A percentile compares a stretch with the other conserved stretches of the same genome.
These are phyloP conservation scores for Tubosaeta sp. DNA, from an alignment of 768 basidiomycete genomes.

Conservation along the genomic window DNA sequence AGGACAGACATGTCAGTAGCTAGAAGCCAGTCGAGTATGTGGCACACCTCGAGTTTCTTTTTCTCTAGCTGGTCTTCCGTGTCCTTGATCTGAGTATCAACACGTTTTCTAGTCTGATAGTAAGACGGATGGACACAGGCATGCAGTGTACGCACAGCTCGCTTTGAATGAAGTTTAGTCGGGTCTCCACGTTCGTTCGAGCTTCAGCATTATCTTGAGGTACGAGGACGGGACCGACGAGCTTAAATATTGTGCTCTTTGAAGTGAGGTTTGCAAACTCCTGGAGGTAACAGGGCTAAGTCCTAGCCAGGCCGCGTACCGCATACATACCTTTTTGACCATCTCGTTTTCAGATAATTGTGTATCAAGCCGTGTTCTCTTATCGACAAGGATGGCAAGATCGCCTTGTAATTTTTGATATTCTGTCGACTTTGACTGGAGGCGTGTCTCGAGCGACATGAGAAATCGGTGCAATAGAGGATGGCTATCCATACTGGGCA, in stretches of 20 bases:
- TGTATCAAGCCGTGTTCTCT: constrained; percentile 81
- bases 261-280: constrained; percentile 76
- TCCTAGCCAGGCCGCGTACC: neutral
- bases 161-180: constrained; percentile 80
- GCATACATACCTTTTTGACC: constrained; percentile 70
- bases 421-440: constrained; percentile 68
- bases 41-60: constrained; percentile 73
- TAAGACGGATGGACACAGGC: constrained; percentile 3
- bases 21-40: neutral
- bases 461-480: constrained; percentile 10
- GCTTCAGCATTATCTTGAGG: constrained; percentile 88
- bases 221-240: constrained; percentile 86
- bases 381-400: constrained; percentile 68
- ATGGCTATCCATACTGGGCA: no score
- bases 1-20: constrained; percentile 9
- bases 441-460: constrained; percentile 55
- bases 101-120: constrained; percentile 53
- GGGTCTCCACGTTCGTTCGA: constrained; percentile 81
- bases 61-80: constrained; percentile 70
- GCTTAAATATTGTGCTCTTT: constrained; percentile 83
- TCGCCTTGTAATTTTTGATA: constrained; percentile 82
- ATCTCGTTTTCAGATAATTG: constrained; percentile 89
- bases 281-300: constrained; percentile 37
- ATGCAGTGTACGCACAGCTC: constrained; percentile 64
- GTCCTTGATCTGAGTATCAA: constrained; percentile 80